Evolutionary conservation across 2,329 filamentous ascomycete genomes (phyloP).

Genomic region (Colletotrichum tanaceti): DNA sequence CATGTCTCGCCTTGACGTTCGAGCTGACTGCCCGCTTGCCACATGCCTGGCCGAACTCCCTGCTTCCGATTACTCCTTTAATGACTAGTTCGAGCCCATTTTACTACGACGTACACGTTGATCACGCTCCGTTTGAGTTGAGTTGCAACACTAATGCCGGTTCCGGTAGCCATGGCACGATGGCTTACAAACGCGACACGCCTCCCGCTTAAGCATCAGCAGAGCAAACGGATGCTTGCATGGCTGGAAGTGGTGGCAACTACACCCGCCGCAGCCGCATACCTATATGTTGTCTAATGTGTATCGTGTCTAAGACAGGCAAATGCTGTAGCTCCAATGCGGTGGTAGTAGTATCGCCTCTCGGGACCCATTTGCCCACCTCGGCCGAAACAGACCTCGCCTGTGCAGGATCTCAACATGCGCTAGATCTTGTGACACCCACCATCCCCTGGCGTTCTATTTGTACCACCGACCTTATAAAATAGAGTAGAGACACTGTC

Average conservation of each 20-base stretch:
- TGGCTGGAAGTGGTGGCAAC: constrained; percentile 1
- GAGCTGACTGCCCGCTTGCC: constrained; percentile 12
- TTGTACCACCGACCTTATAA: constrained; percentile 8
- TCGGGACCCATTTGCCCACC: not conserved
- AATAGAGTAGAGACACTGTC: constrained; percentile 2
- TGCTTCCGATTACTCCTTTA: not conserved
- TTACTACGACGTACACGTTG: not conserved
- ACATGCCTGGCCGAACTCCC: not conserved
- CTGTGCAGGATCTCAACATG: constrained; percentile 18
- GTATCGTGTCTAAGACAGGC: constrained; percentile 28
- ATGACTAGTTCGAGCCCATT: not conserved
- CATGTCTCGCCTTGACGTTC: constrained; percentile 24
- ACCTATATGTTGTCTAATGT: not conserved
- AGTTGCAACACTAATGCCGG: constrained; percentile 17
- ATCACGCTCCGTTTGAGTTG: constrained; percentile 19
- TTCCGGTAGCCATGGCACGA: constrained; percentile 17
- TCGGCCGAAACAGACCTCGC: constrained; percentile 11
- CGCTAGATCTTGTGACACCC: constrained; percentile 17
- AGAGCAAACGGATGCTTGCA: constrained; percentile 31
- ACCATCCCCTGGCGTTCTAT: not conserved
- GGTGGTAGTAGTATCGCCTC: not conserved
- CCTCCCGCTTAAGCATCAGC: constrained; percentile 1
- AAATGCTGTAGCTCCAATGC: constrained; percentile 1
- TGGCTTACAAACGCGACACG: constrained; percentile 12
- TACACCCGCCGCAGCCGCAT: not conserved